Evolutionary conservation across 2,329 filamentous ascomycete genomes (phyloP), one percentile per base, ranked within the genome.

Genomic region (Beauveria australis): DNA sequence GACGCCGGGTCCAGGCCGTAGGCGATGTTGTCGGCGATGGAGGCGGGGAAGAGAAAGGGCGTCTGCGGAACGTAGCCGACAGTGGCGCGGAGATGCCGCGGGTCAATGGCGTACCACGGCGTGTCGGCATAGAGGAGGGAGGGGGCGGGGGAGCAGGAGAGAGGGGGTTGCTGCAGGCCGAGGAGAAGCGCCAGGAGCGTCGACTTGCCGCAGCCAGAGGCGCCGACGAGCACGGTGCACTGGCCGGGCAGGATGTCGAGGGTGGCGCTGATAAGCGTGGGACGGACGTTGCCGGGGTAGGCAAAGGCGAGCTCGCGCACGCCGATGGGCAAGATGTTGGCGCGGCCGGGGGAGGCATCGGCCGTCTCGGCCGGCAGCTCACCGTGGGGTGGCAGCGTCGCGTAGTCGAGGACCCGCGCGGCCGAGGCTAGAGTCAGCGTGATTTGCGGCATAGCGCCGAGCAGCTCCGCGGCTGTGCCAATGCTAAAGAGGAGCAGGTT

Each of bases 191-290:
- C 83, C 0, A 88, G 81, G 41, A 97, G 79, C 0, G 93, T 97
- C 16, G 89, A 92, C 74, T 99, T 97, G 1, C 94, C 93, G n/a
- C 88, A 90, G 0, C 94, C 93, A 0, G 92, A 96, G 1, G 83
- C 76, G 1, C 93, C 92, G 2, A 95, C 91, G 22, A 97, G 84
- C 2, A 90, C 91, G 0, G 87, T 87, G 65, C 84, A 89, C 4
- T 82, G 84, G 24, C 87, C 85, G 0, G 81, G 72, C 1, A 78
- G 70, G 56, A 97, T 82, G 0, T 73, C 76, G 8, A 96, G 75
- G n/a, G 79, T 85, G n/a, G 96, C 71, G 24, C 83, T 76, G 10
- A 78, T 77, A 2, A 97, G 76, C 0, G 91, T 71, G 0, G 79
- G 78, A 0, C 80, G 77, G 2, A 7, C 30, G 10, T 41, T 41